phyloP scores from a whole-genome alignment of 139 green algal species.

The Coelastrella sp. region DNA sequence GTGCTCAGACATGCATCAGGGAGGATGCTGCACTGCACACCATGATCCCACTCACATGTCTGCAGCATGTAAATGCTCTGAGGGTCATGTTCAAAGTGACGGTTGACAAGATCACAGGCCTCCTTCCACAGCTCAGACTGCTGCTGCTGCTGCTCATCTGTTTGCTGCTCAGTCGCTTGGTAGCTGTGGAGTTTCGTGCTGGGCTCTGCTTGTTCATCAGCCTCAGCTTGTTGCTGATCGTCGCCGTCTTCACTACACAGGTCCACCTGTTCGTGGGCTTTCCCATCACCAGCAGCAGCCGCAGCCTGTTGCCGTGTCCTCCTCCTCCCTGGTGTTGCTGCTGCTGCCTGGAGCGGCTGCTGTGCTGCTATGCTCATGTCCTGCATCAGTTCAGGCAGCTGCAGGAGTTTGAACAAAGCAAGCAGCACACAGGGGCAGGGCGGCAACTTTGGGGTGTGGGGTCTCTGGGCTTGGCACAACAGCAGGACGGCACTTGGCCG shows the following conservation, averaged over 20 bases:
- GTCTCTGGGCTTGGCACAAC: too few species aligned
- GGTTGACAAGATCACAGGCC: neutral
- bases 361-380: neutral
- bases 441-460: neutral
- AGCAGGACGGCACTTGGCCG: too few species aligned
- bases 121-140: neutral
- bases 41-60: too few species aligned
- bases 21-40: too few species aligned
- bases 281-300: neutral
- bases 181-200: neutral
- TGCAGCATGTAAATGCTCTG: neutral
- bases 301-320: neutral
- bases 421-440: neutral
- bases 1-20: too few species aligned
- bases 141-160: conserved; percentile 6
- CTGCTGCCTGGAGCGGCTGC: neutral
- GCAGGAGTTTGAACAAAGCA: neutral
- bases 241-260: conserved; percentile 18
- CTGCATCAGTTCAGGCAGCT: neutral
- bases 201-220: neutral
- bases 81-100: neutral
- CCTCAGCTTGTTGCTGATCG: neutral
- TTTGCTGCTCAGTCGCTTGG: neutral
- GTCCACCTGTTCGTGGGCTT: neutral
- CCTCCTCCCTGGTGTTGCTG: neutral